These are phyloP conservation scores for Crithidia fasciculata DNA, from an alignment of 208 protist species.

Conservation along the genomic window DNA sequence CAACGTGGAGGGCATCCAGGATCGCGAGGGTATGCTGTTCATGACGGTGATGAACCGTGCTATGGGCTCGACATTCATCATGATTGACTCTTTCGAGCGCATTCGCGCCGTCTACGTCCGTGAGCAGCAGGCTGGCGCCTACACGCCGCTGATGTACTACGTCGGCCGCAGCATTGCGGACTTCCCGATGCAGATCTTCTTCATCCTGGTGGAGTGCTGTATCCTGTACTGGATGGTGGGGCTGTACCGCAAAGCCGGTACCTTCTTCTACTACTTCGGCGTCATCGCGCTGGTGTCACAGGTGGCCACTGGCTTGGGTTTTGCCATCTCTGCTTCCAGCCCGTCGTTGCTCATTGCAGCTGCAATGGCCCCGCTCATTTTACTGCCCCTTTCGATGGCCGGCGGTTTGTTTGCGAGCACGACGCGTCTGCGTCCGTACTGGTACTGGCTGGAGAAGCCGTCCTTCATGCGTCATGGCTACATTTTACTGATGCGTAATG, in stretches of 20 bases:
- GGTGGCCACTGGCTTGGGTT: conserved; percentile 58
- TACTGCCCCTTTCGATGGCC: conserved; percentile 66
- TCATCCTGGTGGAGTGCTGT: conserved; percentile 40
- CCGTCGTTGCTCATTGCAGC: conserved; percentile 44
- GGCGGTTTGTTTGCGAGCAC: conserved; percentile 75
- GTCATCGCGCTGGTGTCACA: conserved; percentile 53
- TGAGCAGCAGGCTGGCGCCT: conserved; percentile 73
- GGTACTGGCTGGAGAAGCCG: conserved; percentile 81
- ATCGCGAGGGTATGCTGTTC: conserved; percentile 76
- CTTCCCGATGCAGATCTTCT: conserved; percentile 57
- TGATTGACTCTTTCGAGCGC: conserved; percentile 59
- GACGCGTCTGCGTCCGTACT: conserved; percentile 71
- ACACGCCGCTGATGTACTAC: conserved; percentile 69
- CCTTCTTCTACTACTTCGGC: conserved; percentile 72
- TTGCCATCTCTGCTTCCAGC: conserved; percentile 52
- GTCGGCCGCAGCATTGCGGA: conserved; percentile 48
- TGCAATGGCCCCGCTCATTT: conserved; percentile 55
- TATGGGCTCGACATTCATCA: conserved; percentile 60
- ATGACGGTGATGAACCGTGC: conserved; percentile 64
- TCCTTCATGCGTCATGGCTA: conserved; percentile 75
- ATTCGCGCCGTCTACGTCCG: conserved; percentile 61
- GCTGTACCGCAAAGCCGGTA: conserved; percentile 37
- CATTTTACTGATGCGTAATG: conserved; percentile 68
- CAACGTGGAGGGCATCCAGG: conserved; percentile 59
- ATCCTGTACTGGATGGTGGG: conserved; percentile 80